Evolutionary conservation across 129 eudicot genomes (phyloP), one percentile per base, ranked within the genome.

Genomic region (Calendula officinalis): DNA sequence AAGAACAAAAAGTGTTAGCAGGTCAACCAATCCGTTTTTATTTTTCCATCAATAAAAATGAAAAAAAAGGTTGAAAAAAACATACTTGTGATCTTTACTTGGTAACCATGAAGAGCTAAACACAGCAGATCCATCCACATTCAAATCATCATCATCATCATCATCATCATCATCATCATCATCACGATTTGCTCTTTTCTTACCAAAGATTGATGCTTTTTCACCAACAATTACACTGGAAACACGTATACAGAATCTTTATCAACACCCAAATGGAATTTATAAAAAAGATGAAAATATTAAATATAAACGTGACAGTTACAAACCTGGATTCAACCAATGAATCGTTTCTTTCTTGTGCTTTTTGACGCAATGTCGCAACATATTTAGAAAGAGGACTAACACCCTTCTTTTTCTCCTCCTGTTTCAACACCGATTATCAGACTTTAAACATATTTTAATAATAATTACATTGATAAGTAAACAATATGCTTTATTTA

Each of bases 151-250:
- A 3, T 62, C 85, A 0, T 74, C 73, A 5, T 77, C 70, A 0
- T 70, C 84, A 6, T 57, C 65, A 67, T 68, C 81, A 5, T 83
- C 61, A 3, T 74, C 82, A 30, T 83, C 87, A 8, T 75, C 86
- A 50, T 79, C 90, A 32, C 71, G 73, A 3, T 42, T 63, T 16
- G 71, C 47, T 52, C 60, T 55, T 74, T 81, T 77, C 70, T 71
- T 75, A 46, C 86, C 84, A 53, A 82, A 91, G 47, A 77, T 70
- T 51, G 98, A 68, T 15, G 82, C 60, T 36, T 73, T 54, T 62
- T 84, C 95, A 30, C 98, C 95, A 62, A 88, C 88, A 44, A 81
- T 78, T 62, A 92, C 67, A 76, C 98, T 92, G 81, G 41, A 77
- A 60, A 86, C 3, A 73, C 4, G 4, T 37, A 64, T 58, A 16